Evolutionary conservation across 2,329 filamentous ascomycete genomes (phyloP).

Genomic region (Pyricularia grisea): DNA sequence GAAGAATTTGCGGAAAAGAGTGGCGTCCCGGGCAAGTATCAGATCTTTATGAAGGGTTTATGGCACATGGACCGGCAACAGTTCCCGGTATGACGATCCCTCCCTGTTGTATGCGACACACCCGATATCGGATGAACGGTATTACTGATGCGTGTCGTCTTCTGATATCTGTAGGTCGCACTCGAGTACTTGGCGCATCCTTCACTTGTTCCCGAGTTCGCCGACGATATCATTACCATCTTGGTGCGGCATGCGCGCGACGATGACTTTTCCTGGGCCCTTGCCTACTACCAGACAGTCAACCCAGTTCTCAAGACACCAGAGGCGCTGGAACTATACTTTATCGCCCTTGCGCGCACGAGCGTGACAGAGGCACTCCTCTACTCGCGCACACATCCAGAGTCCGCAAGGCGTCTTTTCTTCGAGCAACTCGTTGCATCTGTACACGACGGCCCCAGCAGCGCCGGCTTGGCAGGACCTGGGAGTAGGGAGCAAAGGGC

Average conservation of each 20-base stretch:
- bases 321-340: slow-evolving; percentile 55
- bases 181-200: slow-evolving; percentile 72
- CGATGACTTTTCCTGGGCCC: slow-evolving; percentile 53
- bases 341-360: slow-evolving; percentile 56
- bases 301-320: slow-evolving; percentile 61
- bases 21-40: slow-evolving; percentile 66
- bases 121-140: not conserved
- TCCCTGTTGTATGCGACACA: not conserved
- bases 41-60: slow-evolving; percentile 71
- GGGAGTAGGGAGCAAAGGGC: slow-evolving; percentile 12
- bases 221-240: slow-evolving; percentile 68
- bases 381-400: slow-evolving; percentile 58
- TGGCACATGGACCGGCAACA: slow-evolving; percentile 70
- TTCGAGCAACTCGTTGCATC: slow-evolving; percentile 57
- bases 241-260: slow-evolving; percentile 53
- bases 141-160: not conserved
- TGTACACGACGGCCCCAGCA: slow-evolving; percentile 29
- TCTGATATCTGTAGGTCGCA: slow-evolving; percentile 41
- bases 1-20: slow-evolving; percentile 50
- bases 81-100: slow-evolving; percentile 44
- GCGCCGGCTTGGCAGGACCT: not conserved
- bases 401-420: slow-evolving; percentile 50
- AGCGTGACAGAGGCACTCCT: slow-evolving; percentile 65
- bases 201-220: slow-evolving; percentile 69
- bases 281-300: slow-evolving; percentile 72